Conservation (phyloP, 768 basidiomycete species). For the Mrakia hoshinonis region DNA sequence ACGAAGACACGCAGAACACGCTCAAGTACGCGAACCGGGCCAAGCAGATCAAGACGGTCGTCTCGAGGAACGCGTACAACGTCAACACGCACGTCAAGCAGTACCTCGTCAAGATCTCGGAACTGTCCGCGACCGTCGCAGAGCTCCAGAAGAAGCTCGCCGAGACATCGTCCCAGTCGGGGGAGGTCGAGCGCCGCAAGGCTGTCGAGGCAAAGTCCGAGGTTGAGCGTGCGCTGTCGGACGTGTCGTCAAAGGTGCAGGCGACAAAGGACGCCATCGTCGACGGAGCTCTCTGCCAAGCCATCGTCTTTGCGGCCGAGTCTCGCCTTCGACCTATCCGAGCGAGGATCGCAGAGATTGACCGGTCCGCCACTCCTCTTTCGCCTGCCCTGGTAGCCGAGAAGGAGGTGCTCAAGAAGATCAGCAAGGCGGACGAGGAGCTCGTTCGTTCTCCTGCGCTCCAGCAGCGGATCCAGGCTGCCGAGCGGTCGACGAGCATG, state of each 20-base stretch:
- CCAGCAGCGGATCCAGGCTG: conserved; percentile 54
- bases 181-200: conserved; percentile 57
- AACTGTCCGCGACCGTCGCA: conserved; percentile 71
- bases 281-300: conserved; percentile 67
- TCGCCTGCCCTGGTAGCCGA: conserved; percentile 63
- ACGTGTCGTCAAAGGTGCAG: conserved; percentile 62
- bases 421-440: conserved; percentile 65
- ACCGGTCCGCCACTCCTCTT: conserved; percentile 37
- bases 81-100: conserved; percentile 90
- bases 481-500: conserved; percentile 66
- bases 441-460: conserved; percentile 55
- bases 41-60: conserved; percentile 95
- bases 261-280: conserved; percentile 62
- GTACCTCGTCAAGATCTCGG: conserved; percentile 88
- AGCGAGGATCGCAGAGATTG: conserved; percentile 50
- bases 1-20: conserved; percentile 98
- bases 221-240: conserved; percentile 62
- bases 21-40: conserved; percentile 95
- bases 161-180: conserved; percentile 57
- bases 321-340: conserved; percentile 58
- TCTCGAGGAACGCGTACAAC: conserved; percentile 88
- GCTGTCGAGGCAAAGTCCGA: conserved; percentile 57
- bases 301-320: conserved; percentile 62
- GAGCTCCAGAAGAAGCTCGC: conserved; percentile 79
- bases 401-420: conserved; percentile 55